Base-by-base conservation (phyloP, 805 yeast species). In the Nakazawaea peltata region DNA sequence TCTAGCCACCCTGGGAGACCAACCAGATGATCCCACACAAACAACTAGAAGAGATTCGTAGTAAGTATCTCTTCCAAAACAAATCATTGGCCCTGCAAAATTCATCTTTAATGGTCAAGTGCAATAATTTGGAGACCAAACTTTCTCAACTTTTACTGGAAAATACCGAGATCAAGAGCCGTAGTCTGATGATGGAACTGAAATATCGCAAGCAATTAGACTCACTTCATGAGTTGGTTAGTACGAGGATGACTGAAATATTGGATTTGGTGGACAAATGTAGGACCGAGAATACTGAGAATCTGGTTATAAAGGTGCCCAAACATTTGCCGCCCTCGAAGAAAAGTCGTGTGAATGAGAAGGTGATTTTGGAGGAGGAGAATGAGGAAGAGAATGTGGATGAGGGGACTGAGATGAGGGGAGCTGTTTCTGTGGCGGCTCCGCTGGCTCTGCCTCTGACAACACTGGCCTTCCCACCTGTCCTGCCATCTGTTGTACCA, bases 51-150 rank as follows among this genome's bases (percentile, higher is more conserved):
- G 23, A 21, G 18, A 30, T 30, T 16, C 22, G 41, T 33, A 37
- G 45, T 24, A 47, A 54, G 30, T 66, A 60, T 35, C 32, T 51
- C 5, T 50, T 49, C n/a, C 79, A 73, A 46, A 81, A 81, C 52
- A 63, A 62, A 35, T 66, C 69, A n/a, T 53, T 81, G 19, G 84
- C 84, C 1, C 71, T 65, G 41, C 70, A 67, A 33, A 78, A 76
- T 49, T 67, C 80, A 3, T 50, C 63, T 16, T 56, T 79, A 49
- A 60, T 69, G 63, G 50, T 65, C 26, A 71, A 63, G 43, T 59
- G 80, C 18, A 53, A 67, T 4, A 73, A 67, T 19, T 51, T 81
- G 50, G 85, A 79, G 50, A 49, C 55, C 10, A 68, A 63, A 39
- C 50, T 77, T 17, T 58, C 65, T 16, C 72, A 67, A 14, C 50